Percentiles rank a stretch among this genome's conserved stretches.
These are phyloP conservation scores for Eimeria sp. DNA, from an alignment of 169 alveolate genomes.

Conservation along the genomic window DNA sequence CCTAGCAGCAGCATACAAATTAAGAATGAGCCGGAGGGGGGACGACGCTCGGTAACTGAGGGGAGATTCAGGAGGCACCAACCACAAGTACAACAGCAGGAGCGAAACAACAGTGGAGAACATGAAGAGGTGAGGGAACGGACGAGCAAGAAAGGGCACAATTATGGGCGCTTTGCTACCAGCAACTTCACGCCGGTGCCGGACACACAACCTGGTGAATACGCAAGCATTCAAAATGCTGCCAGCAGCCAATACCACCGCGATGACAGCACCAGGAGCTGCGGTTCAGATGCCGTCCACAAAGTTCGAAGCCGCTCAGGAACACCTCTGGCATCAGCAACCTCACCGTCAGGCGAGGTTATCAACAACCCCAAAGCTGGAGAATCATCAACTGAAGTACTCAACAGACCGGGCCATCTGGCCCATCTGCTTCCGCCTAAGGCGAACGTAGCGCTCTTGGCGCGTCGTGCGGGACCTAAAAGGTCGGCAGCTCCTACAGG, in stretches of 20 bases:
- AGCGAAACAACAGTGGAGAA: background rate
- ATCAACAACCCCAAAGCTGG: background rate
- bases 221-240: background rate
- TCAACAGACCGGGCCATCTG: background rate
- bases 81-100: background rate
- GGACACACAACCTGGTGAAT: background rate
- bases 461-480: background rate
- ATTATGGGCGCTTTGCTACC: background rate
- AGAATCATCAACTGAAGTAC: background rate
- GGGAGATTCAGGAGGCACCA: slow-evolving; percentile 10
- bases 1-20: background rate
- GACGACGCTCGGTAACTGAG: slow-evolving; percentile 32
- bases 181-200: background rate
- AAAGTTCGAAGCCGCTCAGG: slow-evolving; percentile 40
- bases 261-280: background rate
- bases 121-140: background rate
- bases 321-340: slow-evolving; percentile 37
- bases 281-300: slow-evolving; percentile 20
- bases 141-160: background rate
- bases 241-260: background rate
- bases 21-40: background rate
- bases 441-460: slow-evolving; percentile 1
- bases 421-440: background rate
- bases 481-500: background rate
- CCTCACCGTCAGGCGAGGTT: background rate